Base-by-base conservation (phyloP, 352 stramenopile genomes). In the Globisporangium irregulare region DNA sequence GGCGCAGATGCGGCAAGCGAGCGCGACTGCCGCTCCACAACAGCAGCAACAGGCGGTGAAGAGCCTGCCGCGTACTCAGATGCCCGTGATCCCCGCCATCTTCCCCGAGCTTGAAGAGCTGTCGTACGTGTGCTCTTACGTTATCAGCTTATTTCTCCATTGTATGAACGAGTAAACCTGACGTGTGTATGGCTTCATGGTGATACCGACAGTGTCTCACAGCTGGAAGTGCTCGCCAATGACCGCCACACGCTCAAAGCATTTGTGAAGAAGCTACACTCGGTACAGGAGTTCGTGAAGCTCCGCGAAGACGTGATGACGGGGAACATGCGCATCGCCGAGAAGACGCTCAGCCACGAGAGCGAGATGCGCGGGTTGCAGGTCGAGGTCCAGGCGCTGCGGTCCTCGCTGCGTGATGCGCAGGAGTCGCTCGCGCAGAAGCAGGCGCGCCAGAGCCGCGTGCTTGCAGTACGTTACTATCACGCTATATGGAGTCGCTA, bases 71-170 rank as follows among this genome's bases (percentile, higher is more conserved):
- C 85, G 81, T 10, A 89, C 85, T 0, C 85, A 93, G 55, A 86
- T 93, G 77, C 87, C 87, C 0, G 77, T 81, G 27, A 93, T 93
- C 56, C 87, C 87, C 41, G 68, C 86, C 24, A 79, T 87, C 27
- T 91, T 93, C 54, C 82, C 82, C 0, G 84, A 90, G 54, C 78
- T 95, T 3, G 85, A 95, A 65, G 81, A 92, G 58, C 69, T 95
- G 1, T 89, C 82, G 87, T 95, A 82, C 72, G 82, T 38, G 5
- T 20, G 18, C 36, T 29, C 14, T 34, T 27, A 41, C 43, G 5
- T 5, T 59, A 4, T 61, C 18, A 43, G 15, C 41, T 24, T 55
- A 61, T 5, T 55, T 71, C 41, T 4, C 10, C 10, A n/a, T 54
- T 22, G 4, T 54, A 54, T 22, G 3, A 9, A 4, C 22, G 4